Percentiles rank a stretch among this genome's conserved stretches.
These are phyloP conservation scores for Uncinocarpus reesii DNA, from an alignment of 2,329 filamentous ascomycete genomes.

Conservation along the genomic window DNA sequence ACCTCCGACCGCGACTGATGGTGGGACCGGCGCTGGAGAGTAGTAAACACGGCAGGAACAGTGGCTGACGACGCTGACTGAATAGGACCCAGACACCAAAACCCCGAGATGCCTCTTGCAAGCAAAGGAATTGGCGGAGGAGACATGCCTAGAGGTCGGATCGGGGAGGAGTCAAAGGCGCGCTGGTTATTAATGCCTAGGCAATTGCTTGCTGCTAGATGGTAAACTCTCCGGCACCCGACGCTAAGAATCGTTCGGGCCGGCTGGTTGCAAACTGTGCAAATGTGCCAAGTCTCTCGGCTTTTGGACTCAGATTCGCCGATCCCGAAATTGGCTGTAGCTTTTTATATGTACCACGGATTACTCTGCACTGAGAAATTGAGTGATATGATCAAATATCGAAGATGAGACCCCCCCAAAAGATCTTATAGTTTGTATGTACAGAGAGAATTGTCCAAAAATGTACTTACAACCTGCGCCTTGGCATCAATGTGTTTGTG, in stretches of 20 bases:
- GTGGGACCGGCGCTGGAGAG: background rate
- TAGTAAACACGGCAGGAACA: background rate
- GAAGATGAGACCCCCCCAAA: no score
- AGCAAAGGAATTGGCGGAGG: background rate
- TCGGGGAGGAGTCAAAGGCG: background rate
- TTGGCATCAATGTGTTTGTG: no score
- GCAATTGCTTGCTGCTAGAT: background rate
- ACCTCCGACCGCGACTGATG: background rate
- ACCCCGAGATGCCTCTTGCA: background rate
- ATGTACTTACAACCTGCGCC: no score
- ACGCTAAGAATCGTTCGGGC: background rate
- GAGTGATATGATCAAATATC: no score
- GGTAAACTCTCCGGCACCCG: background rate
- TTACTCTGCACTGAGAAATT: no score
- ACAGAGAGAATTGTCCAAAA: no score
- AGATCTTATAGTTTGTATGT: no score
- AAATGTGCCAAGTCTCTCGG: conserved; percentile 9
- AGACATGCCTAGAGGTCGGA: background rate
- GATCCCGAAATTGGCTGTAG: no score
- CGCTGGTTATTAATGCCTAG: background rate
- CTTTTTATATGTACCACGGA: no score
- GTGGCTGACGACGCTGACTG: background rate
- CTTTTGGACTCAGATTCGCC: conserved; percentile 1
- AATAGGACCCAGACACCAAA: background rate
- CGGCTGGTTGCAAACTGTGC: conserved; percentile 1